Evolutionary conservation across 108 stramenopile genomes (phyloP).

Genomic region (Pseudonitzschia delicatissima): DNA sequence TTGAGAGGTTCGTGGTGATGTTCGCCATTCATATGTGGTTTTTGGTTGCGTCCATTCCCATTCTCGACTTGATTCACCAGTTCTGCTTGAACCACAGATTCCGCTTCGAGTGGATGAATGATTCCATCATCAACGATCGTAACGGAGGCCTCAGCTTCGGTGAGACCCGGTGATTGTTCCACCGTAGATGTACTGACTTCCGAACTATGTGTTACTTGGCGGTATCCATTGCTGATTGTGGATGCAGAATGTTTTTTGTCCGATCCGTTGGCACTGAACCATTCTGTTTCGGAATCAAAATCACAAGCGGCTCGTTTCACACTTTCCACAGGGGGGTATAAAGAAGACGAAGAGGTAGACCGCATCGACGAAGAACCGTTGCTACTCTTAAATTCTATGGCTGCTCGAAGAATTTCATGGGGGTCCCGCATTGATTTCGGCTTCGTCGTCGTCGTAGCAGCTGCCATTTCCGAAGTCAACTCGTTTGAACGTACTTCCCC

Average conservation of each 20-base stretch:
- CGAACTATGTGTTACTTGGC: background rate
- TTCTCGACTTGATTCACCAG: background rate
- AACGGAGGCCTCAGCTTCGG: background rate
- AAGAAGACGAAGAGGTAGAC: background rate
- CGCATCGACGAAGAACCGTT: background rate
- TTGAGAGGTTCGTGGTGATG: background rate
- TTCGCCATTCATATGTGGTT: background rate
- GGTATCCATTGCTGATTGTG: no score
- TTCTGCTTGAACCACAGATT: conserved; percentile 14
- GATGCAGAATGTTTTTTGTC: no score
- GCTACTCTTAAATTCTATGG: background rate
- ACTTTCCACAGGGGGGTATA: background rate
- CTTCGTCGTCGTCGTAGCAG: background rate
- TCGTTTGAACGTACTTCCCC: no score
- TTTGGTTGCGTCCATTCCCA: background rate
- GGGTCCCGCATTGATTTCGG: background rate
- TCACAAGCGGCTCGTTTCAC: background rate
- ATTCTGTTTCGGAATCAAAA: background rate
- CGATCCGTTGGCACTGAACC: background rate
- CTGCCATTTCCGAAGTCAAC: background rate
- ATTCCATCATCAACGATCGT: conserved; percentile 5
- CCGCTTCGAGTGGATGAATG: conserved; percentile 4
- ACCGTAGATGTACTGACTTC: background rate
- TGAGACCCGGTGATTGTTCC: background rate
- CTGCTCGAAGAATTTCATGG: conserved; percentile 3